Evolutionary conservation across 192 early-diverging fungal species (phyloP), one percentile per base, ranked within the genome.

Genomic region (Coemansia sp.): DNA sequence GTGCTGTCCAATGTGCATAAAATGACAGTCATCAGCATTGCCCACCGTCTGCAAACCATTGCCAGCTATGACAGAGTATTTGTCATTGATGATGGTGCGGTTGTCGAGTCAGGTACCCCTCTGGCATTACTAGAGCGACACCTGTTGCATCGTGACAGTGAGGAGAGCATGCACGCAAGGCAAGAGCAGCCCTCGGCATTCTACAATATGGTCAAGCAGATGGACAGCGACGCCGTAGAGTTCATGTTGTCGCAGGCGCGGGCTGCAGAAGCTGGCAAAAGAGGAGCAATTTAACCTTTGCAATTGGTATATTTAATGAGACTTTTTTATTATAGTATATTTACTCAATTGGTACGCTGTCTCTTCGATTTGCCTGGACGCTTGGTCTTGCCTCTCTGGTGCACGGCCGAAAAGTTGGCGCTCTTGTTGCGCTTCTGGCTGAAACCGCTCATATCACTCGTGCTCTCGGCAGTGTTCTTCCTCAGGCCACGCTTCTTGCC

Each of bases 401-500:
- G 40, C 32, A 49, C 32, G 8, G 62, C 69, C 6, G 60, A 50
- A 59, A 78, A 83, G 30, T 44, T 78, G 2, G 65, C 38, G 64
- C 68, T 73, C 74, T 82, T 82, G 61, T 76, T 82, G 20, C 68
- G 66, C 53, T 73, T 73, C 29, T 49, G 61, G 58, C 71, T 89
- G 68, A 92, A 94, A 38, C 85, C 87, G 37, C 78, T 77, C 44
- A 97, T 74, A 74, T 94, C 94, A 30, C 82, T 87, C 13, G 89
- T 82, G 63, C 86, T 88, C 20, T 93, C 91, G 7, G 87, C 81
- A 9, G 91, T 92, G 73, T 98, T 98, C 43, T 78, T 83, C 81
- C 94, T 98, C 40, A 81, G 64, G 55, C 84, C 70, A 32, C 92
- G 83, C 84, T 94, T 93, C 74, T 90, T 89, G 49, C 95, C 95